phyloP scores from a whole-genome alignment of 129 eudicot species.

The Chrysanthemum lavandulifolium region DNA sequence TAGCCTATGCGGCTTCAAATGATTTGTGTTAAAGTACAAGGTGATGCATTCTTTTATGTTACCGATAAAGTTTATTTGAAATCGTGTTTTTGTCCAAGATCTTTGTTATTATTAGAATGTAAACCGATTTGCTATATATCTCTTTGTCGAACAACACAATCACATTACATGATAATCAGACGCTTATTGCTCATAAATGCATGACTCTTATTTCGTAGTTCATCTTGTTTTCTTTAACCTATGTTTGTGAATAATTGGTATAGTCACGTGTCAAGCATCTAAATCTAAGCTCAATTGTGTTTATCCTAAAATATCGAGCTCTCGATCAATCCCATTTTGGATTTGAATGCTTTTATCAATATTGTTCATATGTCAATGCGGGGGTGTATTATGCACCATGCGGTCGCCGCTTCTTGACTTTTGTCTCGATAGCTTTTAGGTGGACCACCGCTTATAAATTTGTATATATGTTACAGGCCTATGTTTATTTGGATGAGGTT shows the following conservation, averaged over 20 bases:
- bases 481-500: slow-evolving; percentile 93
- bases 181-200: not conserved
- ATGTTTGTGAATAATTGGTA: no score
- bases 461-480: slow-evolving; percentile 54
- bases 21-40: slow-evolving; percentile 56
- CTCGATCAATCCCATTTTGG: no score
- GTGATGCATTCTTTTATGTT: slow-evolving; percentile 32
- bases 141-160: not conserved
- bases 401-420: slow-evolving; percentile 9
- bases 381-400: not conserved
- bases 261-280: no score
- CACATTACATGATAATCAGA: not conserved
- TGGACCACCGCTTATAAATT: slow-evolving; percentile 1
- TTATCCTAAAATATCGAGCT: no score
- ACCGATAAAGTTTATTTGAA: not conserved
- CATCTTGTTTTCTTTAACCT: no score
- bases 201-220: not conserved
- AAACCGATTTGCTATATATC: not conserved
- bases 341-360: no score
- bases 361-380: no score
- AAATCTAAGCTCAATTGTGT: no score
- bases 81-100: no score
- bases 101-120: not conserved
- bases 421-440: not conserved
- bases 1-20: slow-evolving; percentile 1